Conservation (phyloP, 257 asterid species). For the Henckelia pumila region DNA sequence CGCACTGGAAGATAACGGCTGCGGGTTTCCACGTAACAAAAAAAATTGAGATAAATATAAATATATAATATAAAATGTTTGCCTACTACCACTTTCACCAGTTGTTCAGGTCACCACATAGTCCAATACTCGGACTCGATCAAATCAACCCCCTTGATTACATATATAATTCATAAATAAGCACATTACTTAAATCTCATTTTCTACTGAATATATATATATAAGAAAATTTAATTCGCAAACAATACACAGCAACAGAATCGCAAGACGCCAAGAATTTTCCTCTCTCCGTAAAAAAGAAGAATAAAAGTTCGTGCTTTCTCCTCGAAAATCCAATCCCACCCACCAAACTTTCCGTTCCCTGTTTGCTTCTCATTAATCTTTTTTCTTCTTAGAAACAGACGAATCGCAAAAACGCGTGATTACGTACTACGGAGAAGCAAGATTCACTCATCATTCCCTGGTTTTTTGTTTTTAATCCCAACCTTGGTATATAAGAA, state of each 20-base stretch:
- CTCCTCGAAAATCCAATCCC: slow-evolving; percentile 19
- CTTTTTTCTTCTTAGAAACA: slow-evolving; percentile 21
- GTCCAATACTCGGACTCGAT: neutral
- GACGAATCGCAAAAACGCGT: slow-evolving; percentile 47
- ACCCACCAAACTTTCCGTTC: slow-evolving; percentile 10
- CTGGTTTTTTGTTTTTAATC: too few relatives aligned
- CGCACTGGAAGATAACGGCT: too few relatives aligned
- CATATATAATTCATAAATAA: too few relatives aligned
- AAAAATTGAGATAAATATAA: too few relatives aligned
- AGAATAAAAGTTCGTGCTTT: slow-evolving; percentile 4
- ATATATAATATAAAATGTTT: too few relatives aligned
- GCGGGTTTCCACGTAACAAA: too few relatives aligned
- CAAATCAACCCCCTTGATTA: neutral
- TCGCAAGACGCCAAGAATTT: slow-evolving; percentile 15
- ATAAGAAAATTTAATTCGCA: neutral
- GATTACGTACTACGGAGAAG: slow-evolving; percentile 20
- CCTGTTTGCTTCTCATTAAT: neutral
- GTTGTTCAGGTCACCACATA: slow-evolving; percentile 11
- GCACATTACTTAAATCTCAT: neutral
- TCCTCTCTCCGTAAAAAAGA: slow-evolving; percentile 20
- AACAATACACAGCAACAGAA: neutral
- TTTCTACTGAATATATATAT: neutral
- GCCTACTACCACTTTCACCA: slow-evolving; percentile 19
- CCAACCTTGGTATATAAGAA: neutral
- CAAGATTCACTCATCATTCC: neutral